Conservation (phyloP, 129 eudicot species). For the Silybum marianum region DNA sequence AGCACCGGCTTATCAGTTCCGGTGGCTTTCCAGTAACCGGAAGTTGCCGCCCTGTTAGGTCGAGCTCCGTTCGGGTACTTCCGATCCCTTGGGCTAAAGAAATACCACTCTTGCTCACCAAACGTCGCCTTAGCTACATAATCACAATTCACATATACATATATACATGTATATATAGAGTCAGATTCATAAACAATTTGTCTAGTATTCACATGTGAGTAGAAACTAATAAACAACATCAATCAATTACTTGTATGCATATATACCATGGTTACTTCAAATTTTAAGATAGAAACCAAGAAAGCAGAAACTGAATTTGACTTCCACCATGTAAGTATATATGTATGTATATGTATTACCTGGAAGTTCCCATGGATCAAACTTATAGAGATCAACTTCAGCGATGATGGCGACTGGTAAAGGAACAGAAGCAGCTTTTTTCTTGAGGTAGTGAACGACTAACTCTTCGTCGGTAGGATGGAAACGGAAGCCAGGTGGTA, state of each 20-base stretch:
- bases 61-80: slow-evolving; percentile 93
- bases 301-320: too few species aligned
- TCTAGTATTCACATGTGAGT: too few species aligned
- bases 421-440: slow-evolving; percentile 71
- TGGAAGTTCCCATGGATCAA: slow-evolving; percentile 96
- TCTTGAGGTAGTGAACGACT: slow-evolving; percentile 89
- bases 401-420: slow-evolving; percentile 90
- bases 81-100: slow-evolving; percentile 87
- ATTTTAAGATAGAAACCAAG: too few species aligned
- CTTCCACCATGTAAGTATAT: too few species aligned
- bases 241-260: too few species aligned
- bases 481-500: slow-evolving; percentile 92
- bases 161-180: not conserved
- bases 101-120: slow-evolving; percentile 96
- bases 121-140: slow-evolving; percentile 78
- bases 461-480: slow-evolving; percentile 95
- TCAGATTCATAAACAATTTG: not conserved
- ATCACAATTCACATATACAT: not conserved
- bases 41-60: slow-evolving; percentile 87
- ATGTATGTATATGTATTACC: slow-evolving; percentile 32
- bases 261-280: too few species aligned
- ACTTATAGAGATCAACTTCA: slow-evolving; percentile 83
- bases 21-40: slow-evolving; percentile 93
- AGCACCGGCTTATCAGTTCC: slow-evolving; percentile 91
- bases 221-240: too few species aligned